Base-by-base conservation (phyloP, 805 yeast species). In the Wickerhamiella alocasiicola region DNA sequence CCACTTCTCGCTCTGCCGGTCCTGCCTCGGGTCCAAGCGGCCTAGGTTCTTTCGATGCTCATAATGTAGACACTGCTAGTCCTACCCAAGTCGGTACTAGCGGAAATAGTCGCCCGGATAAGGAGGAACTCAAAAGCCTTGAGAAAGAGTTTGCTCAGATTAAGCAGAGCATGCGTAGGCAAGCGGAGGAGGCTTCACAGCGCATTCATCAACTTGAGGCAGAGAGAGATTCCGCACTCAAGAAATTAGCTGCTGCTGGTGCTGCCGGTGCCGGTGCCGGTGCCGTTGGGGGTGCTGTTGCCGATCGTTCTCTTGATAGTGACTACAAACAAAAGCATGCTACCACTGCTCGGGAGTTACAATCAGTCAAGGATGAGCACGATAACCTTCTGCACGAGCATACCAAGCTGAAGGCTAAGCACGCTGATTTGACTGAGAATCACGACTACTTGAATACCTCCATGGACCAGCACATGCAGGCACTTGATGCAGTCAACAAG, bases 101-200 rank as follows among this genome's bases (percentile, higher is more conserved):
- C n/a, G n/a, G n/a, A n/a, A n/a, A n/a, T n/a, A n/a, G n/a, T n/a
- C n/a, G n/a, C n/a, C n/a, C n/a, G n/a, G n/a, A n/a, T n/a, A n/a
- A n/a, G n/a, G n/a, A n/a, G n/a, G n/a, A 25, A 2, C 30, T 37
- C n/a, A 30, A 27, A 20, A 33, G 48, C 28, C 44, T 55, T 13
- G 49, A 52, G 34, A 48, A 44, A 23, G 59, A 54, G 37, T 47
- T 55, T 18, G 43, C 45, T 11, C 42, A 30, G 9, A 56, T 54
- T 11, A 51, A 54, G 44, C 30, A 31, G 6, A 41, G 44, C 27
- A 44, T 55, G 16, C 42, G 45, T 18, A 29, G 36, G 12, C 56
- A 55, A 42, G 57, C 57, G 16, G 51, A 46, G 23, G 46, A 46
- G 20, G 56, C 57, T 3, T 46, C 53, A 3, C 46, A 44, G 23